phyloP scores from a whole-genome alignment of 768 basidiomycete genomes.

The Psilocybe azurescens region DNA sequence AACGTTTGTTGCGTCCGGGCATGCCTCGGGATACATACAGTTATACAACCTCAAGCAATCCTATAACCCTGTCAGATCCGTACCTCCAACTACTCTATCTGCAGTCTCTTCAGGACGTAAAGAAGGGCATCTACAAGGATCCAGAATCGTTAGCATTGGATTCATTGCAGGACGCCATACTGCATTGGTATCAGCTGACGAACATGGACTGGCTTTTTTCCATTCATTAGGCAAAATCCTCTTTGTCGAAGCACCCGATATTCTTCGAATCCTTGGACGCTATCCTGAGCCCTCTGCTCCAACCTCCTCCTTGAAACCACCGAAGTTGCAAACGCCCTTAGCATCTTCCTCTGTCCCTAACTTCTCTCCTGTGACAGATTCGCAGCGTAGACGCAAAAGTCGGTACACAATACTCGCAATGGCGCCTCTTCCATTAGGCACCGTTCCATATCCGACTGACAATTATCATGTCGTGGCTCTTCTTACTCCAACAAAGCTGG shows the following conservation, averaged over 20 bases:
- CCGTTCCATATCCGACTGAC: constrained; percentile 76
- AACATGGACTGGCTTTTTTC: constrained; percentile 91
- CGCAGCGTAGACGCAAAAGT: constrained; percentile 46
- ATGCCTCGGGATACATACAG: constrained; percentile 82
- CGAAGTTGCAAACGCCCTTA: constrained; percentile 1
- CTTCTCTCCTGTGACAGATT: constrained; percentile 30
- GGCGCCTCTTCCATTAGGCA: constrained; percentile 82
- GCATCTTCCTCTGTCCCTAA: constrained; percentile 16
- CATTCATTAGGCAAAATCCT: constrained; percentile 93
- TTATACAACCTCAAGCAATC: constrained; percentile 83
- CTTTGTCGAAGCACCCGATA: constrained; percentile 94
- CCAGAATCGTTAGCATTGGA: constrained; percentile 78
- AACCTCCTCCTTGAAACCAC: constrained; percentile 2
- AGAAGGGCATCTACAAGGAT: constrained; percentile 85
- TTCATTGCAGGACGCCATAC: constrained; percentile 95
- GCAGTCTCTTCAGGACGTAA: constrained; percentile 78
- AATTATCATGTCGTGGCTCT: constrained; percentile 81
- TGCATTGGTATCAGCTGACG: constrained; percentile 89
- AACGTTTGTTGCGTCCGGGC: constrained; percentile 90
- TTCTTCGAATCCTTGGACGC: constrained; percentile 90
- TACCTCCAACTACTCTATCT: constrained; percentile 69
- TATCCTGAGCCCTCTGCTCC: constrained; percentile 61
- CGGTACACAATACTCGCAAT: constrained; percentile 79
- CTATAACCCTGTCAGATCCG: constrained; percentile 67
- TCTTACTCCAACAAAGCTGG: constrained; percentile 88